These are phyloP conservation scores for Limnomonas spitsbergensis DNA, from an alignment of 139 green algal genomes.

Conservation along the genomic window DNA sequence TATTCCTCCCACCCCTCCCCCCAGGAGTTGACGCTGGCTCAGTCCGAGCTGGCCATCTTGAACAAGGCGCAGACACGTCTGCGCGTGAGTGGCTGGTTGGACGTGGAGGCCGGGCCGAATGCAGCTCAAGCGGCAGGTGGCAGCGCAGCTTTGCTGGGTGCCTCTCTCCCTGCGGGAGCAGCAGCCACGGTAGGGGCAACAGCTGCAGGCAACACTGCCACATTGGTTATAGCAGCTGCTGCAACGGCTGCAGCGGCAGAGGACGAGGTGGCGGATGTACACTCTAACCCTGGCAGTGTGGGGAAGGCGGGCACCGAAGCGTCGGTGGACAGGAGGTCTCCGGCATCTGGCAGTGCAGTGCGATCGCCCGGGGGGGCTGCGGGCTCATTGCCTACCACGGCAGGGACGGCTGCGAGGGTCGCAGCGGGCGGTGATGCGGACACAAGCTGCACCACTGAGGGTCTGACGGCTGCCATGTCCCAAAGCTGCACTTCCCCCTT, in stretches of 20 bases:
- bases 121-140: background rate
- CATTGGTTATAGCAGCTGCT: too few species aligned
- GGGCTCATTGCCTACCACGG: background rate
- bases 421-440: background rate
- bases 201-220: too few species aligned
- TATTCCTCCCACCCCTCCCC: background rate
- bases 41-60: conserved; percentile 20
- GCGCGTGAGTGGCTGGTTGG: background rate
- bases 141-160: background rate
- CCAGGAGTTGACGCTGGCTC: conserved; percentile 30
- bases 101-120: background rate
- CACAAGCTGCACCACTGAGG: too few species aligned
- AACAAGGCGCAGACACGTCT: conserved; percentile 16
- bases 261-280: background rate
- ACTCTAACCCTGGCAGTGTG: background rate
- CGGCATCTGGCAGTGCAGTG: background rate
- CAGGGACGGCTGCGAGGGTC: background rate
- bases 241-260: background rate
- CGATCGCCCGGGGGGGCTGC: background rate
- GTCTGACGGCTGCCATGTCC: background rate
- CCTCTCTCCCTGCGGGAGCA: background rate
- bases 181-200: background rate
- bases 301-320: background rate
- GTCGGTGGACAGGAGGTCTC: background rate
- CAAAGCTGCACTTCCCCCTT: too few species aligned